These are phyloP conservation scores for Murraya koenigii DNA, from an alignment of 345 rosid species.

Conservation along the genomic window DNA sequence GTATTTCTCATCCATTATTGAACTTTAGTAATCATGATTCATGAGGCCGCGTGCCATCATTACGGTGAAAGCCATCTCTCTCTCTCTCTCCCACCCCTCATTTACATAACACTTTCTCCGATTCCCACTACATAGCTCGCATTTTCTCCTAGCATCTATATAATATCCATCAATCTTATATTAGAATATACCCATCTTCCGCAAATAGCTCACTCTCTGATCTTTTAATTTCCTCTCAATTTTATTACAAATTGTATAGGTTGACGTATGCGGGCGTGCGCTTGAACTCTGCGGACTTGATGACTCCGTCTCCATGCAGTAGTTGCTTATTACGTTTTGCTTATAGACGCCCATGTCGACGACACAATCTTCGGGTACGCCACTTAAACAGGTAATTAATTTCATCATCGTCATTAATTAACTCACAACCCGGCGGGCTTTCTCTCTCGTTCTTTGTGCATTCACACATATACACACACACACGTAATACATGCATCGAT, in stretches of 20 bases:
- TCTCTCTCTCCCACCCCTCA: constrained; percentile 16
- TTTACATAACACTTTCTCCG: constrained; percentile 12
- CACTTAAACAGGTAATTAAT: constrained; percentile 29
- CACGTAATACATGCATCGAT: too few relatives aligned
- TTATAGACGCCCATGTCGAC: constrained; percentile 15
- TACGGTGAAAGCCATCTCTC: constrained; percentile 43
- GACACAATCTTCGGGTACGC: constrained; percentile 18
- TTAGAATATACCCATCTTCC: background rate
- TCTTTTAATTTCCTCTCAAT: background rate
- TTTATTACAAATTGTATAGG: too few relatives aligned
- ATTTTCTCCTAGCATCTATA: background rate
- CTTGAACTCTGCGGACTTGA: constrained; percentile 25
- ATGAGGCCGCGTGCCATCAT: constrained; percentile 68
- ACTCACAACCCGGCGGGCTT: constrained; percentile 7
- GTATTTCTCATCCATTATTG: constrained; percentile 38
- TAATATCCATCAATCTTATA: background rate
- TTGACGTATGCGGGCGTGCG: constrained; percentile 5
- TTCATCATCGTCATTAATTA: background rate
- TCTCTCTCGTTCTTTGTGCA: constrained; percentile 10
- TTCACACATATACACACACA: too few relatives aligned
- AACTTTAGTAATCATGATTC: constrained; percentile 74
- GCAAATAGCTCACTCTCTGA: background rate
- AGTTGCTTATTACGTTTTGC: background rate
- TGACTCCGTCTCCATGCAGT: background rate
- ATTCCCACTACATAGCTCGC: constrained; percentile 27